Conservation (phyloP, 495 filamentous ascomycete species). For the Cercophora newfieldiana region DNA sequence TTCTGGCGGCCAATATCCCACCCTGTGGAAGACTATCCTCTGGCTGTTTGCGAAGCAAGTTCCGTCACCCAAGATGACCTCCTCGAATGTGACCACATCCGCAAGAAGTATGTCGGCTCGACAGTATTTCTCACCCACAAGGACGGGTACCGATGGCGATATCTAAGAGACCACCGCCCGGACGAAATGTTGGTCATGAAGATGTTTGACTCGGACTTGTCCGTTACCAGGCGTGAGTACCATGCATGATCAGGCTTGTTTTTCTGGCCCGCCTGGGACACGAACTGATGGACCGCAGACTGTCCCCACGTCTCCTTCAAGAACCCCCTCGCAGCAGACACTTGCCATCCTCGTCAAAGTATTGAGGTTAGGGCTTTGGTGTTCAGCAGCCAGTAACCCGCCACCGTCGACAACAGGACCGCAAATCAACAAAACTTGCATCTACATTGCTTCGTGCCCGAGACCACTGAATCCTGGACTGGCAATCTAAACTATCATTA, state of each 20-base stretch:
- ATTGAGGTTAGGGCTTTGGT: background rate
- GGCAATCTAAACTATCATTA: background rate
- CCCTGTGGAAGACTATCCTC: background rate
- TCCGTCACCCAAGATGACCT: background rate
- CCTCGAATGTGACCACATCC: background rate
- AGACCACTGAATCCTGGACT: too few species aligned
- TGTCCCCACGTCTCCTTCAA: background rate
- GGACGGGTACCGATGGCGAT: background rate
- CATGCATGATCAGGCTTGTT: too few species aligned
- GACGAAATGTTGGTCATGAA: background rate
- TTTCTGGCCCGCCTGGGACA: background rate
- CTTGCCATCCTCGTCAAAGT: background rate
- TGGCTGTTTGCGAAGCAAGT: background rate
- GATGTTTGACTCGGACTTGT: background rate
- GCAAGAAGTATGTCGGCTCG: background rate
- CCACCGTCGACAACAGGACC: too few species aligned
- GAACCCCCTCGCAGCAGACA: background rate
- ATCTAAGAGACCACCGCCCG: background rate
- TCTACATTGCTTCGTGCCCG: too few species aligned
- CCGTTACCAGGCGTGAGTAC: background rate
- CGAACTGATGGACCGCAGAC: background rate
- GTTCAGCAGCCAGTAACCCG: background rate
- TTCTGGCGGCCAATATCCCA: background rate
- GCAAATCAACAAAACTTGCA: too few species aligned
- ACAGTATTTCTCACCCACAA: background rate